Percentiles rank a stretch among this genome's conserved stretches.
These are phyloP conservation scores for Fusarium armeniacum DNA, from an alignment of 2,329 filamentous ascomycete genomes.

Conservation along the genomic window DNA sequence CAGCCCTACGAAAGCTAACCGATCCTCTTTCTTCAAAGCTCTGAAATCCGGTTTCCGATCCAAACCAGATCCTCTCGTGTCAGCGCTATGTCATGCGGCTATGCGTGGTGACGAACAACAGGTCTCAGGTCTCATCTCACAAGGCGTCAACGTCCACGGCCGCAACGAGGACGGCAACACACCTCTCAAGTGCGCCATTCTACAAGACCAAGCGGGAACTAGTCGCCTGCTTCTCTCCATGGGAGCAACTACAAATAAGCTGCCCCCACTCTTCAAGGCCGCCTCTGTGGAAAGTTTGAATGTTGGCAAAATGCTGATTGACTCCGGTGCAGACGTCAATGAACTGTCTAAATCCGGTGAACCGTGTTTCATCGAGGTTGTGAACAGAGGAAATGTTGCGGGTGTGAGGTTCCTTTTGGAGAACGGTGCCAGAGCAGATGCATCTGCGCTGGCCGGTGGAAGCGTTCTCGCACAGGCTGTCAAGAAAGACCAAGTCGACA, in stretches of 20 bases:
- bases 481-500: background rate
- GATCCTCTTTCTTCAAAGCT: slow-evolving; percentile 5
- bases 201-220: background rate
- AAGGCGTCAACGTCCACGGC: slow-evolving; percentile 12
- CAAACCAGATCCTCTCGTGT: slow-evolving; percentile 11
- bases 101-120: slow-evolving; percentile 10
- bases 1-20: background rate
- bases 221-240: background rate
- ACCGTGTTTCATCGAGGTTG: background rate
- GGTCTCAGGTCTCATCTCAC: background rate
- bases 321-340: background rate
- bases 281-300: slow-evolving; percentile 1
- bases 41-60: slow-evolving; percentile 3
- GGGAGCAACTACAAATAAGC: slow-evolving; percentile 1
- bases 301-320: background rate
- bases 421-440: background rate
- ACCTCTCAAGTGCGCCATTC: slow-evolving; percentile 6
- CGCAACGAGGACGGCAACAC: slow-evolving; percentile 21
- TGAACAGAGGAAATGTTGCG: background rate
- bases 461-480: slow-evolving; percentile 1
- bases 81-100: slow-evolving; percentile 11
- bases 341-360: background rate
- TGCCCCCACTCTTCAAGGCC: slow-evolving; percentile 9
- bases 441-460: background rate
- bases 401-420: background rate